Base-by-base conservation (phyloP, 257 asterid species). In the Mitragyna speciosa region DNA sequence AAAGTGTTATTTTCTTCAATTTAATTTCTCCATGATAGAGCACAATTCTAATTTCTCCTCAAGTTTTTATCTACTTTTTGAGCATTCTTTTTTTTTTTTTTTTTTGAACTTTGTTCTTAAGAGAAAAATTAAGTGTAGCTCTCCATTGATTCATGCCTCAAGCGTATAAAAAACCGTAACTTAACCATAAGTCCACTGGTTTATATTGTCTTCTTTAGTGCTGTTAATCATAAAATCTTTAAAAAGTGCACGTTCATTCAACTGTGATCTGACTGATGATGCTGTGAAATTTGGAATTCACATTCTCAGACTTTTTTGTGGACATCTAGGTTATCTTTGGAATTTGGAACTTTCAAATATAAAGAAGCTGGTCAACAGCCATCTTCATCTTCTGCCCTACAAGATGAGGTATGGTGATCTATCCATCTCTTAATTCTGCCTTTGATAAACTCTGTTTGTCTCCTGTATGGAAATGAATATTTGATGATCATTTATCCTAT, bases 281-380 rank as follows among this genome's bases (percentile, higher is more conserved):
- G 33, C 26, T 26, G 6, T 41, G 72, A 76, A 15, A 33, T 41
- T 12, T 31, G 22, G 12, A 61, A 33, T 70, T 61, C 14, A 61
- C 66, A 17, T 59, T 73, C 48, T 47, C 43, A 49, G 52, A 77
- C 68, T 59, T 47, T 73, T 59, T 83, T 67, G 41, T 80, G 74
- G 51, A 72, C 75, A 61, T 76, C 52, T 90, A 95, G 99, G 90
- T 85, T 91, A 83, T 92, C 99, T 5, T 78, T 92, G 71, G 99
- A 96, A 83, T 93, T 96, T 79, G 98, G 97, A 52, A 96, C 99
- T 84, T 93, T 90, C 82, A 96, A 96, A 78, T 83, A 86, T 64
- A 93, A 89, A 81, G 99, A 93, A 63, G 75, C 92, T 47, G 82
- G 82, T 48, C 86, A 81, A 48, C 92, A 86, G 75, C 89, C 87